phyloP scores from a whole-genome alignment of 768 basidiomycete species.

The Russula griseocarnosa region DNA sequence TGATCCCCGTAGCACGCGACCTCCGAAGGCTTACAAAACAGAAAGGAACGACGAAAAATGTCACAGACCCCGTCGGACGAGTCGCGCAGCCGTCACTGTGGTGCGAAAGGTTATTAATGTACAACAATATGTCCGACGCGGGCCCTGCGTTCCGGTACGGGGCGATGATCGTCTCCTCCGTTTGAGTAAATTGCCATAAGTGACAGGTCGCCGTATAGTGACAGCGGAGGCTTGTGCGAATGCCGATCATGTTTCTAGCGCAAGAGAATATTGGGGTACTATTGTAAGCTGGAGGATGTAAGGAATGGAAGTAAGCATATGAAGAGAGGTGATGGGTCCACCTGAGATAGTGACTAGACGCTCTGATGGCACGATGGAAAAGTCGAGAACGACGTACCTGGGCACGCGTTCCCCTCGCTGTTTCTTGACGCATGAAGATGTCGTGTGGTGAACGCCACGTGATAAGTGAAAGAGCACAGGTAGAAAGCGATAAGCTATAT shows the following conservation, averaged over 20 bases:
- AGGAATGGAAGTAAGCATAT: constrained; percentile 1
- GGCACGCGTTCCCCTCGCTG: background rate
- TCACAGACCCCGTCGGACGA: background rate
- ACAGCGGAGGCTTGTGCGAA: background rate
- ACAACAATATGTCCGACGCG: background rate
- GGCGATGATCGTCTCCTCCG: background rate
- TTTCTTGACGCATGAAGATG: constrained; percentile 10
- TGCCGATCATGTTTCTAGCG: constrained; percentile 7
- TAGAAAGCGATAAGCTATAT: constrained; percentile 5
- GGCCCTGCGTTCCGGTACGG: background rate
- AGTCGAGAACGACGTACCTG: constrained; percentile 2
- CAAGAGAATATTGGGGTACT: background rate
- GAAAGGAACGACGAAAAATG: background rate
- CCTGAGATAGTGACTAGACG: background rate
- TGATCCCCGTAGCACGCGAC: background rate
- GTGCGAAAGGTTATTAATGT: background rate
- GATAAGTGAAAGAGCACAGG: constrained; percentile 3
- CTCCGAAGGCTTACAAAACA: constrained; percentile 16
- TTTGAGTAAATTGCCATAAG: background rate
- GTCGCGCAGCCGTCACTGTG: background rate
- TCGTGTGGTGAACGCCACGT: constrained; percentile 9
- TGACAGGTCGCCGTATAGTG: background rate
- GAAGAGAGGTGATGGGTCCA: background rate
- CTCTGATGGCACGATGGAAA: background rate
- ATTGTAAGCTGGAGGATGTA: background rate